Evolutionary conservation across 441 rosid genomes (phyloP).

Genomic region (Corymbia citriodora): DNA sequence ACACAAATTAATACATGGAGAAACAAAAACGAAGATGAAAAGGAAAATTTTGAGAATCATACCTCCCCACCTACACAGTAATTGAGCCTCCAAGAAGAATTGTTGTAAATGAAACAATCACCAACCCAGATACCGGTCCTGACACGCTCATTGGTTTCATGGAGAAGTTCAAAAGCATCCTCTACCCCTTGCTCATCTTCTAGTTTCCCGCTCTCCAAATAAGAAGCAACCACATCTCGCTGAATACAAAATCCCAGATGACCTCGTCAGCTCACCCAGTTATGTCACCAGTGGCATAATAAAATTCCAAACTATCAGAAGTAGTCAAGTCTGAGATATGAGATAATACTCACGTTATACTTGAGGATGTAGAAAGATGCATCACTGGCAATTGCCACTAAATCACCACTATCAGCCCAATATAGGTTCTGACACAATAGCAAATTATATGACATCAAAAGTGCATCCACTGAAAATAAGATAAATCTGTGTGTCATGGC

Average conservation of each 20-base stretch:
- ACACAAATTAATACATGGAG: neutral
- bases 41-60: slow-evolving; percentile 7
- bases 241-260: slow-evolving; percentile 18
- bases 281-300: neutral
- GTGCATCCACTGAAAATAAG: neutral
- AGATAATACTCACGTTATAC: slow-evolving; percentile 55
- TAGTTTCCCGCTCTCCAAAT: slow-evolving; percentile 76
- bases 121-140: slow-evolving; percentile 99
- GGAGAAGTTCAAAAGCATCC: slow-evolving; percentile 98
- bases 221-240: slow-evolving; percentile 82
- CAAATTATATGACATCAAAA: slow-evolving; percentile 8
- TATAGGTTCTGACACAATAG: slow-evolving; percentile 62
- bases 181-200: slow-evolving; percentile 97
- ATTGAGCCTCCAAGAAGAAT: slow-evolving; percentile 96
- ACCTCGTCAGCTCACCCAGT: neutral
- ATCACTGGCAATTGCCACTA: slow-evolving; percentile 94
- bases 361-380: slow-evolving; percentile 95
- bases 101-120: slow-evolving; percentile 96
- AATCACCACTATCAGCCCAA: slow-evolving; percentile 99
- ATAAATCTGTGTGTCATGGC: neutral
- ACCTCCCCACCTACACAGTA: slow-evolving; percentile 99
- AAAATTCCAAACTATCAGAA: neutral
- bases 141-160: slow-evolving; percentile 96
- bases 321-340: neutral
- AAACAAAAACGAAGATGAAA: neutral